Percentiles rank a stretch among this genome's conserved stretches.
Conservation (phyloP, 352 stramenopile species). For the Phytopythium oedochilum region DNA sequence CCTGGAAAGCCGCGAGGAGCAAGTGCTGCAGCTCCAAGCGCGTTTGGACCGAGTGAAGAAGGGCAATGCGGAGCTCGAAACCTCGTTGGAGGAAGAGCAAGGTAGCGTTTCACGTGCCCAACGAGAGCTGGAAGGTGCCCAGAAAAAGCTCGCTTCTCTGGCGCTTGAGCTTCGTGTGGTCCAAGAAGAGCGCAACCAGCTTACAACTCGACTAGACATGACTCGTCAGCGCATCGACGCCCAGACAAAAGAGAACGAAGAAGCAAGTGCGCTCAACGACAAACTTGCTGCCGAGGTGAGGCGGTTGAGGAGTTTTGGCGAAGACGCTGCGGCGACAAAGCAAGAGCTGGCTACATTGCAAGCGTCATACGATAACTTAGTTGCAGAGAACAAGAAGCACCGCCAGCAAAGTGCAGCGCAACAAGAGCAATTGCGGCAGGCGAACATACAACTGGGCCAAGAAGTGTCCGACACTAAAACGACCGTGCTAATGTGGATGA, state of each 20-base stretch:
- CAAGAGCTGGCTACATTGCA: neutral
- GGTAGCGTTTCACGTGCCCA: constrained; percentile 8
- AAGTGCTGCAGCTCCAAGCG: neutral
- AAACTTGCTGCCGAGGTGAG: neutral
- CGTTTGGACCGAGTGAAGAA: constrained; percentile 1
- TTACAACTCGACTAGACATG: neutral
- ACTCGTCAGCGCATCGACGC: neutral
- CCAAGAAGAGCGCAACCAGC: neutral
- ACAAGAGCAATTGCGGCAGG: neutral
- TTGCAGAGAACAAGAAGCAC: constrained; percentile 8
- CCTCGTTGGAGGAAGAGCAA: constrained; percentile 1
- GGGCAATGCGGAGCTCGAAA: constrained; percentile 3
- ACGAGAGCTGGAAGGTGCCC: constrained; percentile 11
- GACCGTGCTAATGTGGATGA: constrained; percentile 68
- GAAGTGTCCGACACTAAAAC: constrained; percentile 52
- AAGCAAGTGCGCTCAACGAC: neutral
- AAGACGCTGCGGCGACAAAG: neutral
- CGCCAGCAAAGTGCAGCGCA: constrained; percentile 3
- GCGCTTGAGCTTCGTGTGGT: neutral
- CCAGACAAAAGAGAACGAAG: neutral
- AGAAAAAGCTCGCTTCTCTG: constrained; percentile 4
- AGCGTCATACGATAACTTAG: neutral
- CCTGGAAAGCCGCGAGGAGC: neutral
- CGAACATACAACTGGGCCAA: constrained; percentile 14
- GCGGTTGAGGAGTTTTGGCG: neutral